Evolutionary conservation across 805 yeast species (phyloP), one percentile per base, ranked within the genome.

Genomic region (Saturnispora hagleri): DNA sequence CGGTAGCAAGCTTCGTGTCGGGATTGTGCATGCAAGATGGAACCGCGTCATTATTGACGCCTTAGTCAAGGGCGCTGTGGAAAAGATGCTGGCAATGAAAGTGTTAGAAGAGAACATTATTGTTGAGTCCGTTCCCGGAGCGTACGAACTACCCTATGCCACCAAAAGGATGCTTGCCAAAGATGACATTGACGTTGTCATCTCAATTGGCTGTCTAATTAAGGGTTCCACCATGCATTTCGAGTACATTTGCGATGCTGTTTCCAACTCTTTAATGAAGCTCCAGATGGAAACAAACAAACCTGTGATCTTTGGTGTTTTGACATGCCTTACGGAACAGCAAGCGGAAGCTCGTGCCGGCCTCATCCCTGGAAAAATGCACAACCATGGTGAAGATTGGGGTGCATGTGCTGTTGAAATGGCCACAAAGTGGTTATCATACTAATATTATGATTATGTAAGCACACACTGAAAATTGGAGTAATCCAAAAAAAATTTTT

Each of bases 341-440:
- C 99, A 93, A 72, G 99, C 98, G 13, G 78, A 84, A 59, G 82
- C 82, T 20, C 83, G 99, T 70, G 96, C 98, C 12, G 99, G 98
- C 26, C 72, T 91, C 55, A 67, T 74, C 40, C 69, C 69, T 31
- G 89, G 85, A 53, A 81, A 81, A 59, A 79, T 82, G 82, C 98
- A 93, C 69, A 91, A 91, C 73, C 99, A 93, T 64, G 99, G 99
- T 57, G 88, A 79, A 63, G 99, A 93, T 68, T 91, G 99, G 99
- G 99, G 96, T 59, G 90, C 95, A 35, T 97, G 97, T 51, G 99
- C 99, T 15, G 96, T 93, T 27, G 99, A 91, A 73, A 91, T 93
- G 98, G 84, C 79, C 4, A 48, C 63, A 15, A 80, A 80, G 59
- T 79, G 54, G 53, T 50, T 27, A 17, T 26, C 20, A 10, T 26